Evolutionary conservation across 2,329 filamentous ascomycete genomes (phyloP).

Genomic region (Periconia digitata): DNA sequence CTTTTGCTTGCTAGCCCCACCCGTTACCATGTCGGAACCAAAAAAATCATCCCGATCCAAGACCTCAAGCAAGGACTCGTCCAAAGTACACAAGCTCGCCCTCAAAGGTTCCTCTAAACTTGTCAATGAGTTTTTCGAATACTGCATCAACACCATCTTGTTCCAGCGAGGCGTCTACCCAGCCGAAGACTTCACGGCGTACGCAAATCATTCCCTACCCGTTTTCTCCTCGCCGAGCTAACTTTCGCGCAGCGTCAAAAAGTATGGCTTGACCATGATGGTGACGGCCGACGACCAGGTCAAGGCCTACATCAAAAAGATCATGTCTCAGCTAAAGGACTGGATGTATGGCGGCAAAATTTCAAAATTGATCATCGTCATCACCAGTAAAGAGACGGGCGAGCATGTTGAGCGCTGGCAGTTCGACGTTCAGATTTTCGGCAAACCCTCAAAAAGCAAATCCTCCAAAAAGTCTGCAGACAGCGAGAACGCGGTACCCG

Average conservation of each 20-base stretch:
- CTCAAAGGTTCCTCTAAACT: conserved; percentile 85
- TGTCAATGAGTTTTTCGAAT: conserved; percentile 98
- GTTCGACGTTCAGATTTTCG: conserved; percentile 75
- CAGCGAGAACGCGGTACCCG: conserved; percentile 69
- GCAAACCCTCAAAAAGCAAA: conserved; percentile 53
- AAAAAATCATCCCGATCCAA: conserved; percentile 37
- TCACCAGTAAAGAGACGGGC: conserved; percentile 95
- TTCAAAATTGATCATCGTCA: conserved; percentile 93
- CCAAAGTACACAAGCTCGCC: conserved; percentile 92
- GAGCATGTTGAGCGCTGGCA: conserved; percentile 98
- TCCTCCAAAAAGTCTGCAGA: conserved; percentile 56
- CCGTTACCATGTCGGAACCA: conserved; percentile 33
- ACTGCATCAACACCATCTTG: conserved; percentile 96
- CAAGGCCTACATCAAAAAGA: conserved; percentile 98
- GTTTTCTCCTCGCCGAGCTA: background rate
- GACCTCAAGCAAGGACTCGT: conserved; percentile 65
- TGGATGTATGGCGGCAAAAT: conserved; percentile 99
- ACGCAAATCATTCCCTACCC: conserved; percentile 40
- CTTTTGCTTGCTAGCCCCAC: background rate
- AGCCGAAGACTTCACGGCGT: conserved; percentile 94
- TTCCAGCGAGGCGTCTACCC: conserved; percentile 86
- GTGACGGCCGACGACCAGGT: conserved; percentile 97
- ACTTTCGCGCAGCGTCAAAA: conserved; percentile 71
- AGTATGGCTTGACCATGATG: conserved; percentile 99
- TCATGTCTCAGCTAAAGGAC: conserved; percentile 95